Percentiles rank a stretch among this genome's conserved stretches.
Evolutionary conservation across 345 rosid species (phyloP).

Genomic region (Eucalyptus curtisii): DNA sequence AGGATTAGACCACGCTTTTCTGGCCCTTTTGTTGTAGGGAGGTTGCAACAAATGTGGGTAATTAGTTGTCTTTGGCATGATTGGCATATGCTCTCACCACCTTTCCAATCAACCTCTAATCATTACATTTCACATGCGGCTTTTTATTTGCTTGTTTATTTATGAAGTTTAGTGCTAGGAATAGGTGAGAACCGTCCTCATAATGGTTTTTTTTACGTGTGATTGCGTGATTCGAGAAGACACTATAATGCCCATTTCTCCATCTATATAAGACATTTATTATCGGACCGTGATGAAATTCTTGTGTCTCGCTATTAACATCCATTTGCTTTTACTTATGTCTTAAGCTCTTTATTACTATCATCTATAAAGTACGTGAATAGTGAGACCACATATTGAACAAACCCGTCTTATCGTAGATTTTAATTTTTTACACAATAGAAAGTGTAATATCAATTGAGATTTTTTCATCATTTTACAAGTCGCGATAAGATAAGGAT

Average conservation of each 20-base stretch:
- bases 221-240: background rate
- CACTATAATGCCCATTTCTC: rapidly evolving
- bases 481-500: background rate
- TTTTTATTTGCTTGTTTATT: background rate
- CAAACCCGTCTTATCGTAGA: rapidly evolving
- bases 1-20: background rate
- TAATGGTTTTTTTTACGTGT: rapidly evolving
- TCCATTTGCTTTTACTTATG: background rate
- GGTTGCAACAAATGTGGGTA: background rate
- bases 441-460: background rate
- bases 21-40: background rate
- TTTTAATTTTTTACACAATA: background rate
- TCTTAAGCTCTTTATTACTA: background rate
- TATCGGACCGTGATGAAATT: background rate
- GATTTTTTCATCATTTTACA: background rate
- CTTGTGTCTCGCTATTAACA: rapidly evolving
- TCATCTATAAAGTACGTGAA: rapidly evolving
- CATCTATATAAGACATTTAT: rapidly evolving
- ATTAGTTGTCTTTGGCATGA: background rate
- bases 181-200: background rate
- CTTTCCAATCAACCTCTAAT: background rate
- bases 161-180: background rate
- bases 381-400: background rate
- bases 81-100: background rate
- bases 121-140: background rate